Percentiles rank a stretch among this genome's conserved stretches.
These are phyloP conservation scores for Colletotrichum orbiculare DNA, from an alignment of 2,329 filamentous ascomycete species.

Conservation along the genomic window DNA sequence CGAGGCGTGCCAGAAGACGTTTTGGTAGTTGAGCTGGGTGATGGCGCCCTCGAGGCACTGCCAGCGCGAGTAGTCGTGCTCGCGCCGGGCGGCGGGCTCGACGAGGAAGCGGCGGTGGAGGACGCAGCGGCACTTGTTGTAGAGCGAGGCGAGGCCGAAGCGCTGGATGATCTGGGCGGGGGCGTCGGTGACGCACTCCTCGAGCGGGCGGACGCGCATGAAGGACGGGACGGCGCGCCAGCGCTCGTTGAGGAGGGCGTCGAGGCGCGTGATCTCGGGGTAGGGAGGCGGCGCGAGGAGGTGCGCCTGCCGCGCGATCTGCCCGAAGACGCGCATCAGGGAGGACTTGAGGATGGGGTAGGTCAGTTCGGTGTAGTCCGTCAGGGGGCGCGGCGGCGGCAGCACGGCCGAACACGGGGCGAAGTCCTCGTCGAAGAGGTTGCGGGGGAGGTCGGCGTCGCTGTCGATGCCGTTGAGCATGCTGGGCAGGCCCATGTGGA, in stretches of 20 bases:
- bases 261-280: constrained; percentile 60
- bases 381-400: constrained; percentile 65
- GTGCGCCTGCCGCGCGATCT: constrained; percentile 63
- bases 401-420: constrained; percentile 63
- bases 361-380: constrained; percentile 69
- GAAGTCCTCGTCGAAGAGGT: constrained; percentile 75
- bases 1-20: constrained; percentile 58
- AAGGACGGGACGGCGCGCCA: constrained; percentile 59
- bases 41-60: constrained; percentile 62
- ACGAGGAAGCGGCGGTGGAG: constrained; percentile 65
- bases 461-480: constrained; percentile 73
- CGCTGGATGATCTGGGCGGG: constrained; percentile 61
- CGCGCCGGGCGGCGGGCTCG: constrained; percentile 51
- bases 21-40: constrained; percentile 59
- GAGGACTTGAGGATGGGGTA: constrained; percentile 64
- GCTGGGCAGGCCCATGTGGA: constrained; percentile 74
- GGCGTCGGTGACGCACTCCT: constrained; percentile 60
- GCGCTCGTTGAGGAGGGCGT: constrained; percentile 55
- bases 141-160: constrained; percentile 62
- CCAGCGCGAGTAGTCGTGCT: constrained; percentile 64
- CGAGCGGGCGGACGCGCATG: constrained; percentile 60
- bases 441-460: constrained; percentile 70
- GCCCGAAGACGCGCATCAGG: constrained; percentile 60
- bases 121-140: constrained; percentile 66
- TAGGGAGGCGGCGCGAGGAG: constrained; percentile 59